phyloP scores from a whole-genome alignment of 2,329 filamentous ascomycete genomes.

The Sarocladium strictum region DNA sequence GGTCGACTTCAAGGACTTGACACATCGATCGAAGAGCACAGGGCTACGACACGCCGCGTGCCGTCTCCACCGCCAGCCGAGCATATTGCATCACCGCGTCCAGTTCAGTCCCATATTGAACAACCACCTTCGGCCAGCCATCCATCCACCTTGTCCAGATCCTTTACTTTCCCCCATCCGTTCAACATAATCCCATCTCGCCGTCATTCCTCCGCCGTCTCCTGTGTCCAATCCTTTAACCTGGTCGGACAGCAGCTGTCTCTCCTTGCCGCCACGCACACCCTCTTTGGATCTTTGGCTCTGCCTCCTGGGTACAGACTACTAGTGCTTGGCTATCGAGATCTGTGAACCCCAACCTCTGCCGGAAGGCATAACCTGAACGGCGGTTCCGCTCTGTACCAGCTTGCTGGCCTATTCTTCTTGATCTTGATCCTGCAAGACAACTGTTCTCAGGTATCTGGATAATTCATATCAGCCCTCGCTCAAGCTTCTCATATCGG shows the following conservation, averaged over 20 bases:
- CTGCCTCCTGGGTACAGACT: neutral
- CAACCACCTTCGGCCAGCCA: slow-evolving; percentile 4
- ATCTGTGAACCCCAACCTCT: slow-evolving; percentile 5
- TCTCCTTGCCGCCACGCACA: neutral
- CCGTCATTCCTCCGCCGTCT: neutral
- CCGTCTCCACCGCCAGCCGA: slow-evolving; percentile 9
- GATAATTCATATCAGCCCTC: neutral
- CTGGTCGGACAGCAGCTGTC: neutral
- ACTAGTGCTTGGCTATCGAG: slow-evolving; percentile 9
- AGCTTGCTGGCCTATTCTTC: neutral
- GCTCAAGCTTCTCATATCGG: neutral
- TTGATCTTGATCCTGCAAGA: neutral
- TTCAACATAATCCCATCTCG: slow-evolving; percentile 1
- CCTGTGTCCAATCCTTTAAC: neutral
- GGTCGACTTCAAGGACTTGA: neutral
- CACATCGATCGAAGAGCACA: slow-evolving; percentile 4
- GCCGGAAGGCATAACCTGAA: slow-evolving; percentile 3
- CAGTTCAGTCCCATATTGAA: slow-evolving; percentile 6
- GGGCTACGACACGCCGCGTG: slow-evolving; percentile 1
- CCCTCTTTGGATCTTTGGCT: neutral
- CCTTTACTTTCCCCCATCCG: neutral
- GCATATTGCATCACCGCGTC: slow-evolving; percentile 9
- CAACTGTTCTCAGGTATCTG: slow-evolving; percentile 4
- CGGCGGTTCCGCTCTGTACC: neutral
- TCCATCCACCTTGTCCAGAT: slow-evolving; percentile 1